A percentile compares a stretch with the other conserved stretches of the same genome.
phyloP scores from a whole-genome alignment of 306 rosid genomes.

The Ceratonia siliqua region DNA sequence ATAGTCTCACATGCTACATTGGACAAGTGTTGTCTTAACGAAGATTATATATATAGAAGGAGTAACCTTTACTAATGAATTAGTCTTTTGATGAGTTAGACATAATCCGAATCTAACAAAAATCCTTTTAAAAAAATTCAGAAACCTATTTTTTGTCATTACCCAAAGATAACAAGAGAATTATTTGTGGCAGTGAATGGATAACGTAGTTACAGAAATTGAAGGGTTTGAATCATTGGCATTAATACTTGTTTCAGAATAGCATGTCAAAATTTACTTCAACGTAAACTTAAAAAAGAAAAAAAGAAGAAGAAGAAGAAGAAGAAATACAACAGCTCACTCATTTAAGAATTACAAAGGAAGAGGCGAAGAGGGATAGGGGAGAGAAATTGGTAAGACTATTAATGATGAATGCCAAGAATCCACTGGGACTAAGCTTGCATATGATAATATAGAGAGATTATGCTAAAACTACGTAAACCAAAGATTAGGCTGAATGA shows the following conservation, averaged over 20 bases:
- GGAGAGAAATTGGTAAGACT: neutral
- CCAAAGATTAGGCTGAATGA: too few relatives aligned
- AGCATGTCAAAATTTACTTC: too few relatives aligned
- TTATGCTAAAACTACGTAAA: too few relatives aligned
- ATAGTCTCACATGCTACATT: too few relatives aligned
- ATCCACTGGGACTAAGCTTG: neutral
- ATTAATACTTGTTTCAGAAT: neutral
- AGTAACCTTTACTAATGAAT: too few relatives aligned
- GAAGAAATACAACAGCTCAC: neutral
- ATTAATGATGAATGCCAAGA: neutral
- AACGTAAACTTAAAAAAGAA: too few relatives aligned
- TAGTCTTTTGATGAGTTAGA: too few relatives aligned
- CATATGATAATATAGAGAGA: too few relatives aligned
- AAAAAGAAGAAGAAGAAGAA: neutral
- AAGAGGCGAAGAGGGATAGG: too few relatives aligned
- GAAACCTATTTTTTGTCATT: conserved; percentile 56
- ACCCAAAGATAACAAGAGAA: neutral
- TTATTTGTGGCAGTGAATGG: neutral
- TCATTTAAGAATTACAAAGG: neutral
- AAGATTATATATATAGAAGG: too few relatives aligned
- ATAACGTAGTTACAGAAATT: neutral
- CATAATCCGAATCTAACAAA: too few relatives aligned
- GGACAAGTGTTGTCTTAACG: too few relatives aligned
- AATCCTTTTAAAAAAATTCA: conserved; percentile 68
- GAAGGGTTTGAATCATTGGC: neutral